A percentile compares a stretch with the other conserved stretches of the same genome.
phyloP scores from a whole-genome alignment of 164 flowering plant genomes.

The Taxillus chinensis region DNA sequence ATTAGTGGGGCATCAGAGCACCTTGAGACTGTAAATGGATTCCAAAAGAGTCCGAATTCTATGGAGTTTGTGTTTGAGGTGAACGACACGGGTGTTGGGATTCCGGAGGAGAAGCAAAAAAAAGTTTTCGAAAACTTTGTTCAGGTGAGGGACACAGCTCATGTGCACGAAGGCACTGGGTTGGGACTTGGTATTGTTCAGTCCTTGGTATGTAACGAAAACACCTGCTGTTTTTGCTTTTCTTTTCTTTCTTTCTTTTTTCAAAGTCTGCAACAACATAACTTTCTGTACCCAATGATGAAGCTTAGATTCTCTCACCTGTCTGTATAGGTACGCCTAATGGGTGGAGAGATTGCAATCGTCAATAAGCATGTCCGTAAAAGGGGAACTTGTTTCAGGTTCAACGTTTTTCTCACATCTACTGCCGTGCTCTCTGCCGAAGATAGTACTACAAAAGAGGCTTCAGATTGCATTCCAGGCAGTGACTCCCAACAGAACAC shows the following conservation, averaged over 20 bases:
- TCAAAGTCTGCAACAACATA: too few relatives aligned
- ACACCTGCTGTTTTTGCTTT: background rate
- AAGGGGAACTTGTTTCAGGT: conserved; percentile 69
- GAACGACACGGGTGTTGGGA: conserved; percentile 81
- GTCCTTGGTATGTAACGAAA: conserved; percentile 43
- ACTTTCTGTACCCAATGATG: too few relatives aligned
- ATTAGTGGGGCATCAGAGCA: conserved; percentile 6
- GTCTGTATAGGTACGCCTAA: conserved; percentile 57
- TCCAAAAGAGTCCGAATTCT: conserved; percentile 14
- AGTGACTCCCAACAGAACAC: conserved; percentile 6
- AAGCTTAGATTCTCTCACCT: too few relatives aligned
- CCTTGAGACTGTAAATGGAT: conserved; percentile 6
- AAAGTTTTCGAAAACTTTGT: conserved; percentile 76
- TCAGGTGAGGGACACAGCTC: conserved; percentile 65
- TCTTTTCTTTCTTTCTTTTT: background rate
- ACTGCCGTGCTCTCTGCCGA: too few relatives aligned
- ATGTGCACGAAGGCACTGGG: conserved; percentile 61
- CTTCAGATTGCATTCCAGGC: too few relatives aligned
- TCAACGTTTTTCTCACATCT: conserved; percentile 37
- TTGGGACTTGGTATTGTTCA: conserved; percentile 91
- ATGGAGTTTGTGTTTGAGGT: conserved; percentile 66
- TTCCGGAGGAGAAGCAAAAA: conserved; percentile 63
- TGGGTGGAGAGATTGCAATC: conserved; percentile 80
- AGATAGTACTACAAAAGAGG: too few relatives aligned
- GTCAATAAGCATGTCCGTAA: conserved; percentile 51